Conservation (phyloP, 2,329 filamentous ascomycete genomes). For the Balansia obtecta region DNA sequence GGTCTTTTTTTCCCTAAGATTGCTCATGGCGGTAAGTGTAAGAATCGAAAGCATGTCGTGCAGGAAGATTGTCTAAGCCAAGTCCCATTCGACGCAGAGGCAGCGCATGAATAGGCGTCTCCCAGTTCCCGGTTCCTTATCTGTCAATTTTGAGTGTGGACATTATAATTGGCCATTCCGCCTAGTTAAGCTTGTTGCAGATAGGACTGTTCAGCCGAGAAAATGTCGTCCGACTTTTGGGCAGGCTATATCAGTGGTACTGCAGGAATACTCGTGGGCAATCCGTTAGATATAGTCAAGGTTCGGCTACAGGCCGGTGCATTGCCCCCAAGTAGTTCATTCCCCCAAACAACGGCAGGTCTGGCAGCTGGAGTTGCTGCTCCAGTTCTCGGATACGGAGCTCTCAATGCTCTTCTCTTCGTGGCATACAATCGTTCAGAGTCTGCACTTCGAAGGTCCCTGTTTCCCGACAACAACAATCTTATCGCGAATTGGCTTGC, state of each 20-base stretch:
- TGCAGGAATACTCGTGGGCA: constrained; percentile 76
- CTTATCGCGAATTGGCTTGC: constrained; percentile 64
- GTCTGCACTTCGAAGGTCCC: constrained; percentile 14
- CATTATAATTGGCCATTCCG: background rate
- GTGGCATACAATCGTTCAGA: constrained; percentile 83
- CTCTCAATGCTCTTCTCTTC: constrained; percentile 82
- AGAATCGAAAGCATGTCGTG: too few species aligned
- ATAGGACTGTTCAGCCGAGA: background rate
- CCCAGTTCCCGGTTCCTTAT: too few species aligned
- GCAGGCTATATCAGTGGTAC: constrained; percentile 83
- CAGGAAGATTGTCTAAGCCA: too few species aligned
- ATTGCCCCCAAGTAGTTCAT: constrained; percentile 5
- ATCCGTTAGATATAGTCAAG: constrained; percentile 61
- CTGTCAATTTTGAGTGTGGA: background rate
- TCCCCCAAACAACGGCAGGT: constrained; percentile 19
- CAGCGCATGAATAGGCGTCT: too few species aligned
- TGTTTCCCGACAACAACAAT: constrained; percentile 23
- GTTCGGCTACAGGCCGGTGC: constrained; percentile 54
- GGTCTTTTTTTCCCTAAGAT: too few species aligned
- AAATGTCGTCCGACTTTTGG: constrained; percentile 85
- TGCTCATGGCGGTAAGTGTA: too few species aligned
- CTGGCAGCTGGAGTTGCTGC: constrained; percentile 60
- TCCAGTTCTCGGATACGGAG: constrained; percentile 80
- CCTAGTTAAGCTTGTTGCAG: background rate
- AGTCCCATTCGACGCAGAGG: too few species aligned